phyloP scores from a whole-genome alignment of 225 moss, liverwort and hornwort genomes.

The Polytrichum commune region DNA sequence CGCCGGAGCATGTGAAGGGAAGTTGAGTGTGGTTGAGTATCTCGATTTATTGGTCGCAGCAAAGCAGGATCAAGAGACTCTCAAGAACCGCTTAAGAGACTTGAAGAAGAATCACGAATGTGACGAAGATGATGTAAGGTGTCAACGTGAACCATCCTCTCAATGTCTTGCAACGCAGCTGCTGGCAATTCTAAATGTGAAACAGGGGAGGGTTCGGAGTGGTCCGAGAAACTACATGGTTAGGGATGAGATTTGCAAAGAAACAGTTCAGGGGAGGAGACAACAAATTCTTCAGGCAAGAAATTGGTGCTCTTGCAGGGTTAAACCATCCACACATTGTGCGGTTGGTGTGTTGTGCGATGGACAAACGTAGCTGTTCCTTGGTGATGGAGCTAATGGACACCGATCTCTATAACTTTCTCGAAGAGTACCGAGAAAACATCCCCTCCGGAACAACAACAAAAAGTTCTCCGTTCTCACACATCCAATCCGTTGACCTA shows the following conservation, averaged over 20 bases:
- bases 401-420: background rate
- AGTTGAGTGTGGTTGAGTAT: background rate
- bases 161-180: constrained; percentile 12
- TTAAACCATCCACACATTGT: constrained; percentile 9
- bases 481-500: constrained; percentile 1
- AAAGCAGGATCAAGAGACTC: constrained; percentile 11
- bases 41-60: background rate
- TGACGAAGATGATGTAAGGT: background rate
- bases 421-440: background rate
- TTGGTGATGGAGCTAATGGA: constrained; percentile 11
- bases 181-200: background rate
- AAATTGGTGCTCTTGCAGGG: constrained; percentile 6
- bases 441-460: too few relatives aligned
- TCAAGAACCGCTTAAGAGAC: background rate
- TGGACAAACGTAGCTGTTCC: background rate
- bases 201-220: background rate
- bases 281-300: constrained; percentile 3
- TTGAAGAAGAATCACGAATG: constrained; percentile 2
- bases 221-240: constrained; percentile 2
- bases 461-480: background rate
- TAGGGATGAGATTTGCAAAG: background rate
- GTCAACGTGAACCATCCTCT: too few relatives aligned
- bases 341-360: constrained; percentile 6
- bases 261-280: background rate
- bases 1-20: constrained; percentile 1